These are phyloP conservation scores for Fusarium camptoceras DNA, from an alignment of 2,329 filamentous ascomycete species.

Conservation along the genomic window DNA sequence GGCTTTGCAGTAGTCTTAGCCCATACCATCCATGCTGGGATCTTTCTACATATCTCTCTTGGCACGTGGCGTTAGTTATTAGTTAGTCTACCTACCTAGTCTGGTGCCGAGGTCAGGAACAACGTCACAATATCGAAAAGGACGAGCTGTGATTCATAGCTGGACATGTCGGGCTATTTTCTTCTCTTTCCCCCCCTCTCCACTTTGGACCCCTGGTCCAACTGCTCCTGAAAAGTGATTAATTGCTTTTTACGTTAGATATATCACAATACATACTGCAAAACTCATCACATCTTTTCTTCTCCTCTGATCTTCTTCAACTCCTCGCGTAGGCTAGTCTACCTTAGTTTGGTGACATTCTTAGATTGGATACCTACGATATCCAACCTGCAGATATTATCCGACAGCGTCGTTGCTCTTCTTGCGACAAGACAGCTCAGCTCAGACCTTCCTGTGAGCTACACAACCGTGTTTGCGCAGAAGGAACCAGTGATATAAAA, in stretches of 20 bases:
- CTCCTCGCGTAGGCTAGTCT: background rate
- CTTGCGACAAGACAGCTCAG: conserved; percentile 1
- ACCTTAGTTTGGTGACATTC: conserved; percentile 1
- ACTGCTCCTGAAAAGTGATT: background rate
- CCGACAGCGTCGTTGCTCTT: background rate
- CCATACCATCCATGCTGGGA: conserved; percentile 15
- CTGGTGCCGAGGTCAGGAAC: conserved; percentile 5
- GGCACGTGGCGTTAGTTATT: conserved; percentile 9
- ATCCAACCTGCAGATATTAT: background rate
- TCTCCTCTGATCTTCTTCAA: background rate
- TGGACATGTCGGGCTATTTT: background rate
- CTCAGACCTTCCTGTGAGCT: conserved; percentile 1
- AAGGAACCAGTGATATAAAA: conserved; percentile 17
- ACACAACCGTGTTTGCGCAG: conserved; percentile 19
- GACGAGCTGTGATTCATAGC: background rate
- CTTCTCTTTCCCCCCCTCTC: background rate
- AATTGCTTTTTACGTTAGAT: background rate
- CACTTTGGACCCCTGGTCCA: conserved; percentile 6
- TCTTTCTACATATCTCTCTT: background rate
- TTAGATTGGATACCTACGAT: background rate
- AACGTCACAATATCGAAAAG: background rate
- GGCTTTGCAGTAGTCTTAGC: background rate
- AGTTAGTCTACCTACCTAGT: background rate
- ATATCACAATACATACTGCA: background rate
- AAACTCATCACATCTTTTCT: background rate